phyloP scores from a whole-genome alignment of 441 rosid species.

The Arabidopsis lyrata region DNA sequence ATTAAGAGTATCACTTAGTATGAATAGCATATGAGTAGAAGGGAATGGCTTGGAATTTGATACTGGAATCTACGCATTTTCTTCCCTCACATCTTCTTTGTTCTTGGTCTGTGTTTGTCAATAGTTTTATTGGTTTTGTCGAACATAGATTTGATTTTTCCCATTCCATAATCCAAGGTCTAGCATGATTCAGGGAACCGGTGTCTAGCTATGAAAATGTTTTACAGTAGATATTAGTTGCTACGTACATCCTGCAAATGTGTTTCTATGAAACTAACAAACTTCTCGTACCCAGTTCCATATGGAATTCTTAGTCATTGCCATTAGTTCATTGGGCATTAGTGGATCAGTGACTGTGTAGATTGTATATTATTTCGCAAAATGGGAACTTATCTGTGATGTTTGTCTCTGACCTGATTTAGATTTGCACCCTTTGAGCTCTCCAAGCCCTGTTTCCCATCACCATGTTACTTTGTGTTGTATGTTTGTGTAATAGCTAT shows the following conservation, averaged over 20 bases:
- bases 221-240: background rate
- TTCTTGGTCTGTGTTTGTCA: slow-evolving; percentile 14
- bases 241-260: background rate
- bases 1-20: background rate
- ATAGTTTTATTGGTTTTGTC: background rate
- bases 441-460: background rate
- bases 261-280: background rate
- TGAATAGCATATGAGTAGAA: background rate
- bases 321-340: background rate
- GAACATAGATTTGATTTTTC: background rate
- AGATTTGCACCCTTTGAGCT: slow-evolving; percentile 8
- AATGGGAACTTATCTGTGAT: slow-evolving; percentile 1
- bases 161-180: background rate
- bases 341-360: background rate
- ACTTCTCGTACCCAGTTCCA: background rate
- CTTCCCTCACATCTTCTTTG: background rate
- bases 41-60: slow-evolving; percentile 6
- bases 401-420: slow-evolving; percentile 4
- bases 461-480: background rate
- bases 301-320: background rate
- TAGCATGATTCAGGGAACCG: slow-evolving; percentile 8
- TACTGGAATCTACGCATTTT: background rate
- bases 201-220: background rate
- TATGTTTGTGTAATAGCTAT: slow-evolving; percentile 3
- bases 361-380: background rate